Conservation (phyloP, 768 basidiomycete species). For the Kwoniella newhampshirensis region DNA sequence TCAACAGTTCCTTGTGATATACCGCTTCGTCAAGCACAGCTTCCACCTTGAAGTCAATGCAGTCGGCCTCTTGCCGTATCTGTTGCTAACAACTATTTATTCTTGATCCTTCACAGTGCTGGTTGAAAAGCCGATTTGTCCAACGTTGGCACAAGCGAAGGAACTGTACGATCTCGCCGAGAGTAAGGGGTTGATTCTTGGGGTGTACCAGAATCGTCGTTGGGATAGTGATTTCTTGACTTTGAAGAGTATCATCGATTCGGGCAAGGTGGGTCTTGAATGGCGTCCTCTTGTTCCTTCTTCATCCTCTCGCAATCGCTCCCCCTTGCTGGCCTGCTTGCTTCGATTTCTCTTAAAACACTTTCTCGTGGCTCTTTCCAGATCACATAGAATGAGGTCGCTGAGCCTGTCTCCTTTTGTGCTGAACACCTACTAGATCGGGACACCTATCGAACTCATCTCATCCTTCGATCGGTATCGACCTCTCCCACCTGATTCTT, state of each 20-base stretch:
- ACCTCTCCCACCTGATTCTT: conserved; percentile 47
- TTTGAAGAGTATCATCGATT: conserved; percentile 35
- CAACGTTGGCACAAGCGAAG: conserved; percentile 33
- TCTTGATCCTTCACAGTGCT: conserved; percentile 41
- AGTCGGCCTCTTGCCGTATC: no score
- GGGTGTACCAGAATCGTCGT: conserved; percentile 49
- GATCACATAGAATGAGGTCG: no score
- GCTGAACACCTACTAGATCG: conserved; percentile 56
- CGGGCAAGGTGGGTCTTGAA: conserved; percentile 54
- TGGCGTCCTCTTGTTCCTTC: neutral
- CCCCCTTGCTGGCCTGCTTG: neutral
- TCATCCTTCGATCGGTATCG: conserved; percentile 61
- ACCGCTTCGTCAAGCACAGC: no score
- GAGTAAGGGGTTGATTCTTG: conserved; percentile 30
- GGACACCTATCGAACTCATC: conserved; percentile 35
- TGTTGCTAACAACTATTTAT: no score
- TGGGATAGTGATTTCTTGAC: conserved; percentile 51
- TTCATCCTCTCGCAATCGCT: neutral
- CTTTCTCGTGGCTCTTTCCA: neutral
- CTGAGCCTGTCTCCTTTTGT: neutral
- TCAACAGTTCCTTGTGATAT: no score
- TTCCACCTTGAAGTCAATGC: no score
- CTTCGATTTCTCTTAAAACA: no score
- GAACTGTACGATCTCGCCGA: conserved; percentile 40
- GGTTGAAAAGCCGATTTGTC: conserved; percentile 44